Percentiles rank a stretch among this genome's conserved stretches.
Evolutionary conservation across 495 filamentous ascomycete species (phyloP).

Genomic region (Pseudevernia furfuracea): DNA sequence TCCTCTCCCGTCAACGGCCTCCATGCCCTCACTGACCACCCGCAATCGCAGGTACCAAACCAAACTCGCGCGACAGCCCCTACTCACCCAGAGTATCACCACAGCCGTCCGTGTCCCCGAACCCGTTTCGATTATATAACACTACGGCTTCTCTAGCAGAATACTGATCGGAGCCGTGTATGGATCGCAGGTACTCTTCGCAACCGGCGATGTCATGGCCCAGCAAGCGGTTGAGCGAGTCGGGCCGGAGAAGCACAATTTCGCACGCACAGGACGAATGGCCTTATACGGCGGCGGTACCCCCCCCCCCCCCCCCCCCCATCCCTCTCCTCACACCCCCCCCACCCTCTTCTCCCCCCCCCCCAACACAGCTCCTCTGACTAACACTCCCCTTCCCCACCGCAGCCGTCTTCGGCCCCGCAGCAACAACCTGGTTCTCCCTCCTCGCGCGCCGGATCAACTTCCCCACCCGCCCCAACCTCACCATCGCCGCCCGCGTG

Average conservation of each 20-base stretch:
- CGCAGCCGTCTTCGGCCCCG: conserved; percentile 81
- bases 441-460: conserved; percentile 65
- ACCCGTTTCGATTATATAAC: background rate
- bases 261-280: conserved; percentile 80
- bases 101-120: conserved; percentile 51
- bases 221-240: conserved; percentile 85
- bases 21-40: background rate
- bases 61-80: conserved; percentile 68
- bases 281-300: conserved; percentile 82
- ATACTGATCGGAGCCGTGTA: background rate
- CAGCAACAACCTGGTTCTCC: conserved; percentile 80
- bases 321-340: conserved; percentile 4
- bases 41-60: conserved; percentile 69
- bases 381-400: conserved; percentile 21
- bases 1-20: too few species aligned
- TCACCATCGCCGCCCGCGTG: conserved; percentile 74
- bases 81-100: conserved; percentile 83
- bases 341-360: background rate
- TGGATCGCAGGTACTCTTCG: conserved; percentile 64
- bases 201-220: conserved; percentile 82
- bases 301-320: conserved; percentile 20
- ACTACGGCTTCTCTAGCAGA: background rate
- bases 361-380: conserved; percentile 9
- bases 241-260: conserved; percentile 72
- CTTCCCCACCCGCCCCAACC: conserved; percentile 50